Base-by-base conservation (phyloP, 2,329 filamentous ascomycete genomes). In the Aspergillus novofumigatus region DNA sequence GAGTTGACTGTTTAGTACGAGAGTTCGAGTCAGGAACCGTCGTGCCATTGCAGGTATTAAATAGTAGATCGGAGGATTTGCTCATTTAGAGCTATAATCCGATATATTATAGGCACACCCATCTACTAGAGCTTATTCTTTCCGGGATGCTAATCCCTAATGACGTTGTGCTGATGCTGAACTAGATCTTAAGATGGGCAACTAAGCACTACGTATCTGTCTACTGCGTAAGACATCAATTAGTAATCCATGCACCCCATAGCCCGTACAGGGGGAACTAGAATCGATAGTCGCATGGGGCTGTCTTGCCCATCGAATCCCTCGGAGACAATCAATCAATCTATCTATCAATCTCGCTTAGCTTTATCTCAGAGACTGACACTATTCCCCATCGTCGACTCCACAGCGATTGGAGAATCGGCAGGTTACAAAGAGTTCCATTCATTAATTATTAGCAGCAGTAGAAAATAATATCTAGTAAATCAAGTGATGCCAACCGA, bases 1-100 rank as follows among this genome's bases (percentile, higher is more conserved):
- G 60, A 62, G 64, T 64, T 52, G 51, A 54, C 42, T 52, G 57
- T 50, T 48, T 44, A 32, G 53, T 45, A 58, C 60, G 56, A 51
- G 50, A 60, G 58, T 58, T 38, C 51, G 59, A 56, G 48, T 54
- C 42, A 54, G 47, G 49, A 52, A 54, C 55, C 49, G 49, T 51
- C 48, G 38, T 47, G 50, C 49, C n/a, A 44, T 44, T 20, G 21
- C n/a, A 3, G 41, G 41, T 44, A 44, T 21, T 20, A 10, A 10
- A 3, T 17, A 38, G 32, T 38, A 17, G 32, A 38, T 38, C 32
- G 32, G 32, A 38, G 5, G 6, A 17, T 17, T 38, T 38, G 32
- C 32, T 17, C 32, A n/a, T 6, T 38, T 38, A 17, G 32, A 38
- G 32, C 14, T 38, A 38, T 38, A 38, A 38, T 38, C 32, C 32